phyloP scores from a whole-genome alignment of 495 filamentous ascomycete genomes.

The Penicillium bialowiezense region DNA sequence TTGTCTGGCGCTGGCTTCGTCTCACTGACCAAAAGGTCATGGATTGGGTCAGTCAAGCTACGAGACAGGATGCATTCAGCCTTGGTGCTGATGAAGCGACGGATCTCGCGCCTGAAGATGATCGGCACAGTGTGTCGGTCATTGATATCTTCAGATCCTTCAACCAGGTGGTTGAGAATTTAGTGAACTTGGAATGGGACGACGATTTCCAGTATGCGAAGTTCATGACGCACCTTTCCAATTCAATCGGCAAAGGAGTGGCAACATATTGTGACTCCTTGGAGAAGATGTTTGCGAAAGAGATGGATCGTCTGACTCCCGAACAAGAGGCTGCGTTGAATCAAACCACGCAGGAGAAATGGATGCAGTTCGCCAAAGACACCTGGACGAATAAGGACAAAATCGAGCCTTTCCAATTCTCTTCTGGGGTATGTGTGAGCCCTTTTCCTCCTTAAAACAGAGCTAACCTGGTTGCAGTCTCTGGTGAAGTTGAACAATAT shows the following conservation, averaged over 20 bases:
- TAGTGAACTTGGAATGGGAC: slow-evolving; percentile 85
- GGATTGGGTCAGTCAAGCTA: slow-evolving; percentile 84
- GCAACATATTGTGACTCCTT: slow-evolving; percentile 88
- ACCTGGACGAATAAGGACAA: slow-evolving; percentile 93
- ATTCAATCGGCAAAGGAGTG: slow-evolving; percentile 78
- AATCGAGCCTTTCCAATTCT: slow-evolving; percentile 97
- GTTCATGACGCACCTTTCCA: slow-evolving; percentile 95
- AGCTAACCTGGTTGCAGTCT: slow-evolving; percentile 54
- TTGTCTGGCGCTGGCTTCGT: slow-evolving; percentile 93
- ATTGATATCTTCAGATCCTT: slow-evolving; percentile 94
- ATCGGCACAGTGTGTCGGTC: slow-evolving; percentile 87
- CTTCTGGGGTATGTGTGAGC: slow-evolving; percentile 65
- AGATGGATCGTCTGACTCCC: slow-evolving; percentile 88
- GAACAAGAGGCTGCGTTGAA: slow-evolving; percentile 76
- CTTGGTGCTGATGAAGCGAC: slow-evolving; percentile 59
- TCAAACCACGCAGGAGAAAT: slow-evolving; percentile 86
- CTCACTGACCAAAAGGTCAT: slow-evolving; percentile 74
- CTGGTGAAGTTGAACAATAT: slow-evolving; percentile 98
- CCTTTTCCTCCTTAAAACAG: not conserved
- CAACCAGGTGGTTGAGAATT: slow-evolving; percentile 82
- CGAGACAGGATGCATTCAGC: slow-evolving; percentile 81
- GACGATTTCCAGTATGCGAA: slow-evolving; percentile 90
- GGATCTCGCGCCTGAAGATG: slow-evolving; percentile 68
- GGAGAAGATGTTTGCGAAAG: slow-evolving; percentile 80
- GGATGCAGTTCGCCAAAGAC: slow-evolving; percentile 88